Percentiles rank a stretch among this genome's conserved stretches.
Evolutionary conservation across 2,329 filamentous ascomycete species (phyloP).

Genomic region (Trichoderma semiorbis): DNA sequence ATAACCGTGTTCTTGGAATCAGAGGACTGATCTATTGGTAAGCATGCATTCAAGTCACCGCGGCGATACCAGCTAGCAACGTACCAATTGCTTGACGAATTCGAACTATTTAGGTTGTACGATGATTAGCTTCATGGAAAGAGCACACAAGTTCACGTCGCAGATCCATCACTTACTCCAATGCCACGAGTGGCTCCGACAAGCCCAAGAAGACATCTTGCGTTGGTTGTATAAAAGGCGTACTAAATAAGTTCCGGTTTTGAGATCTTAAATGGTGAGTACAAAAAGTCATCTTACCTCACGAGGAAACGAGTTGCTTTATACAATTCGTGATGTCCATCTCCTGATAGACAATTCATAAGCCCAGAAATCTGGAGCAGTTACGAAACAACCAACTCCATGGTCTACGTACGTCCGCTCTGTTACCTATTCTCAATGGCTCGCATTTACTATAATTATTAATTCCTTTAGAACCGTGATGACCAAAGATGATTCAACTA

Average conservation of each 20-base stretch:
- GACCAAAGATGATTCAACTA: neutral
- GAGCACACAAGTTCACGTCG: neutral
- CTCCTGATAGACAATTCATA: neutral
- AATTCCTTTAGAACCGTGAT: neutral
- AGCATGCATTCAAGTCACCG: neutral
- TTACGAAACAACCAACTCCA: neutral
- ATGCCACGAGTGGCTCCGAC: neutral
- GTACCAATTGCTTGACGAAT: neutral
- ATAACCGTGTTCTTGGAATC: neutral
- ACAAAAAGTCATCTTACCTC: neutral
- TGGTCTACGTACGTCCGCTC: neutral
- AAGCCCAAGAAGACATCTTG: neutral
- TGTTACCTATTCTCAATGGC: neutral
- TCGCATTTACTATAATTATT: neutral
- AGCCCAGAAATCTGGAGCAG: neutral
- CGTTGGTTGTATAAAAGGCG: neutral
- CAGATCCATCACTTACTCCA: neutral
- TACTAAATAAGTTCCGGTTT: neutral
- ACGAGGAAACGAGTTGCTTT: neutral
- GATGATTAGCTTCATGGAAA: neutral
- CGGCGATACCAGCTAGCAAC: neutral
- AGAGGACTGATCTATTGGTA: neutral
- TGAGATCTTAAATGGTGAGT: neutral
- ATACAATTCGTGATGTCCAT: neutral
- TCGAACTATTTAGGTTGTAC: neutral